A percentile compares a stretch with the other conserved stretches of the same genome.
Conservation (phyloP, 2,329 filamentous ascomycete genomes). For the Lachnellula occidentalis region DNA sequence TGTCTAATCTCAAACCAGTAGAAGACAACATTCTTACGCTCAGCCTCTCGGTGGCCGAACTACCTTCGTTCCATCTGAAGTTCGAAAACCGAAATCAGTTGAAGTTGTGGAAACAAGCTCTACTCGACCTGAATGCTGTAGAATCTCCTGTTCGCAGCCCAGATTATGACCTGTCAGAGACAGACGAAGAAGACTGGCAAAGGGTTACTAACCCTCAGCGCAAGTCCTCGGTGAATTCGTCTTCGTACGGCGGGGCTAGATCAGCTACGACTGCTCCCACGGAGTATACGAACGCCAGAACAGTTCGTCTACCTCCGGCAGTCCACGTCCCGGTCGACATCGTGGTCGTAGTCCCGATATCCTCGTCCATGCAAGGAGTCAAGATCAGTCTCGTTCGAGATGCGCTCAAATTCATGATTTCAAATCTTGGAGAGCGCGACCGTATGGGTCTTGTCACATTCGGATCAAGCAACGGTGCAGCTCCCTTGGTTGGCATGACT, state of each 20-base stretch:
- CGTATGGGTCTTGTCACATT: slow-evolving; percentile 97
- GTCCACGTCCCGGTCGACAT: slow-evolving; percentile 91
- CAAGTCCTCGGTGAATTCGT: slow-evolving; percentile 76
- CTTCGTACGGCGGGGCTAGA: slow-evolving; percentile 71
- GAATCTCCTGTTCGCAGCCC: slow-evolving; percentile 62
- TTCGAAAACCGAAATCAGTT: slow-evolving; percentile 81
- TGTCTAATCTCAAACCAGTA: slow-evolving; percentile 33
- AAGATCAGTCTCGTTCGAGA: slow-evolving; percentile 95
- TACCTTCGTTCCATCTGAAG: slow-evolving; percentile 89
- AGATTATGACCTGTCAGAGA: slow-evolving; percentile 79
- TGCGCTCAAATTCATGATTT: slow-evolving; percentile 85
- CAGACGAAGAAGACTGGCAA: slow-evolving; percentile 85
- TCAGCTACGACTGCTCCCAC: slow-evolving; percentile 86
- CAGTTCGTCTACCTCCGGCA: slow-evolving; percentile 30
- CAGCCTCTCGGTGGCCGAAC: slow-evolving; percentile 82
- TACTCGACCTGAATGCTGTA: slow-evolving; percentile 74
- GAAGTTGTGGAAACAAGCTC: slow-evolving; percentile 83
- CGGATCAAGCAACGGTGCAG: slow-evolving; percentile 86
- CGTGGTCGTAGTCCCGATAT: slow-evolving; percentile 94
- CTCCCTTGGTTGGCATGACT: slow-evolving; percentile 96
- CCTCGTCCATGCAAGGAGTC: slow-evolving; percentile 98
- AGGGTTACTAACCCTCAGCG: slow-evolving; percentile 55
- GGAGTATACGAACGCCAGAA: slow-evolving; percentile 70
- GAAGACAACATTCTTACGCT: slow-evolving; percentile 85
- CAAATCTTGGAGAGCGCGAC: slow-evolving; percentile 83